Evolutionary conservation across 345 rosid species (phyloP).

Genomic region (Dipteronia dyeriana): DNA sequence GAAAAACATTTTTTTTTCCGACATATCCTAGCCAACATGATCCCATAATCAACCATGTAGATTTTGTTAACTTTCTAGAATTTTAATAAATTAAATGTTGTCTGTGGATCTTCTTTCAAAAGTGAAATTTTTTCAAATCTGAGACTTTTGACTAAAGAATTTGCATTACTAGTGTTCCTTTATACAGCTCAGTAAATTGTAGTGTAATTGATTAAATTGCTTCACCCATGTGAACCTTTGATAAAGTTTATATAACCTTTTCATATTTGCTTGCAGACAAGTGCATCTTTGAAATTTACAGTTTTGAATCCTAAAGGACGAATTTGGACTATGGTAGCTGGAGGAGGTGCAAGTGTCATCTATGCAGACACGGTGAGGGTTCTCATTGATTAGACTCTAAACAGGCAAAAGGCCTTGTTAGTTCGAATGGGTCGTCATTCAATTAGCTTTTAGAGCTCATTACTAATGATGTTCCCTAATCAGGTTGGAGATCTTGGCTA

Average conservation of each 20-base stretch:
- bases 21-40: not conserved
- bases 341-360: slow-evolving; percentile 99
- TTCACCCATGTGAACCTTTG: slow-evolving; percentile 2
- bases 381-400: not conserved
- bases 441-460: slow-evolving; percentile 10
- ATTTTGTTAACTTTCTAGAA: not conserved
- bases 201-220: not conserved
- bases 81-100: not conserved
- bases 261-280: slow-evolving; percentile 58
- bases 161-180: not conserved
- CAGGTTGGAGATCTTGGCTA: slow-evolving; percentile 96
- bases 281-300: slow-evolving; percentile 94
- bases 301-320: slow-evolving; percentile 91
- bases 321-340: slow-evolving; percentile 98
- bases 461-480: slow-evolving; percentile 14
- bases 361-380: slow-evolving; percentile 84
- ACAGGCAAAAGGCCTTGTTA: slow-evolving; percentile 4
- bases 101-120: not conserved
- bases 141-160: not conserved
- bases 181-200: not conserved
- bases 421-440: not conserved
- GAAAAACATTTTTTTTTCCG: not conserved
- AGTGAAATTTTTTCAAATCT: not conserved
- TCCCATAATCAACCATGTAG: not conserved
- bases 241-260: not conserved